Percentiles rank a stretch among this genome's conserved stretches.
Conservation (phyloP, 208 protist genomes). For the Leishmania tarentolae region DNA sequence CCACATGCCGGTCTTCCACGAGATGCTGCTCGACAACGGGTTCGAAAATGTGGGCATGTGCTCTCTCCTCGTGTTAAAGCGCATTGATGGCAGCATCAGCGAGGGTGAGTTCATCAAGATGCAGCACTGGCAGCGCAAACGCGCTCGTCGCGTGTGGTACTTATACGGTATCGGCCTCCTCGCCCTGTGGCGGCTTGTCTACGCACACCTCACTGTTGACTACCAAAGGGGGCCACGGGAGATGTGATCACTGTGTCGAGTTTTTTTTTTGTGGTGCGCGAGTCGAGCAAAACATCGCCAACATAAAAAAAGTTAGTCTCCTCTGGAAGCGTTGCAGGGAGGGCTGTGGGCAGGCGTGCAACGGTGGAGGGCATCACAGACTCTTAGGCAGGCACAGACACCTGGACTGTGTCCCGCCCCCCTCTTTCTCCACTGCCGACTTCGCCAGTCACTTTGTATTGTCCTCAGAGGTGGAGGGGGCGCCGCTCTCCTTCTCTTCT, state of each 20-base stretch:
- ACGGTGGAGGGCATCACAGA: neutral
- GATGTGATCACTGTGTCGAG: neutral
- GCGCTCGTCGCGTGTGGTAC: slow-evolving; percentile 21
- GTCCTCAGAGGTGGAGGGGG: neutral
- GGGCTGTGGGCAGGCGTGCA: neutral
- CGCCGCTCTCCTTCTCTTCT: neutral
- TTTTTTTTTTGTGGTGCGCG: neutral
- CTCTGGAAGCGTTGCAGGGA: neutral
- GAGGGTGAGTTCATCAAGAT: slow-evolving; percentile 69
- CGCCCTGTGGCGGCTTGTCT: slow-evolving; percentile 28
- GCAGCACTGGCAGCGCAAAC: slow-evolving; percentile 43
- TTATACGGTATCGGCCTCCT: slow-evolving; percentile 36
- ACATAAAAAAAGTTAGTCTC: neutral
- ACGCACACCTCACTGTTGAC: slow-evolving; percentile 44
- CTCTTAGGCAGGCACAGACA: neutral
- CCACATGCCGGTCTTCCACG: slow-evolving; percentile 87
- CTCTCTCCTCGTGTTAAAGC: slow-evolving; percentile 62
- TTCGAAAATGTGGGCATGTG: slow-evolving; percentile 76
- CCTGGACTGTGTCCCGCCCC: neutral
- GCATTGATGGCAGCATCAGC: slow-evolving; percentile 69
- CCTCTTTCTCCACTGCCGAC: neutral
- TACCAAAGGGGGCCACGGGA: slow-evolving; percentile 30
- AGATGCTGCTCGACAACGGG: slow-evolving; percentile 85
- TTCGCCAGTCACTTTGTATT: neutral
- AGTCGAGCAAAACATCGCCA: neutral